Percentiles rank a stretch among this genome's conserved stretches.
Evolutionary conservation across 73 alveolate species (phyloP).

Genomic region (Effrenium voratum): DNA sequence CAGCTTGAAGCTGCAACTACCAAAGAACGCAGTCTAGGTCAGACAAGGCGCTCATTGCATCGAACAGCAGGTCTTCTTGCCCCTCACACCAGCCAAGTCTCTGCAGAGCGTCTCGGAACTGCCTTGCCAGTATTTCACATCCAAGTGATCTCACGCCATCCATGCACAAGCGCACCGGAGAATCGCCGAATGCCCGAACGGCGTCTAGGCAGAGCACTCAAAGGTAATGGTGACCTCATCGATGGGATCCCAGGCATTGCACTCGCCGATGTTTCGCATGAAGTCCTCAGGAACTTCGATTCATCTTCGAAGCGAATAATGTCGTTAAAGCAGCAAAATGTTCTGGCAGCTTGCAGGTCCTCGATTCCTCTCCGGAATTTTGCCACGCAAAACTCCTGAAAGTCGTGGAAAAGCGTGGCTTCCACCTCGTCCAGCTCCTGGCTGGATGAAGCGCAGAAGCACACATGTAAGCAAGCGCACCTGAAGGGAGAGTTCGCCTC

Average conservation of each 20-base stretch:
- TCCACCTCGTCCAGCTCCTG: slow-evolving; percentile 82
- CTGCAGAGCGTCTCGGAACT: slow-evolving; percentile 41
- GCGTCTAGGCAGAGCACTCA: not conserved
- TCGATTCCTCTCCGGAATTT: slow-evolving; percentile 58
- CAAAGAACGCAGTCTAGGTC: not conserved
- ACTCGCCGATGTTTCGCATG: slow-evolving; percentile 76
- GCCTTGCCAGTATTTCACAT: not conserved
- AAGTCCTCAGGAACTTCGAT: slow-evolving; percentile 5
- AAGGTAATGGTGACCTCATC: slow-evolving; percentile 60
- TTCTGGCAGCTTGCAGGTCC: not conserved
- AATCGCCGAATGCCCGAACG: no score
- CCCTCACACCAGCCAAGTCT: slow-evolving; percentile 78
- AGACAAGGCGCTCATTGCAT: slow-evolving; percentile 56
- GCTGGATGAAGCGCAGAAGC: not conserved
- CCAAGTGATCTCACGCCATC: not conserved
- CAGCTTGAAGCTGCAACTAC: not conserved
- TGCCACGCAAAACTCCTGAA: slow-evolving; percentile 60
- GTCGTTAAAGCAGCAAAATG: not conserved
- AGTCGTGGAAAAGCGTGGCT: slow-evolving; percentile 11
- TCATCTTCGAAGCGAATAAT: not conserved
- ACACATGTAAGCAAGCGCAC: not conserved
- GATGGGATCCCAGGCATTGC: slow-evolving; percentile 76
- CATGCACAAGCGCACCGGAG: no score
- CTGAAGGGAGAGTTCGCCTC: slow-evolving; percentile 91
- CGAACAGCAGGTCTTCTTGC: slow-evolving; percentile 72